Percentiles rank a stretch among this genome's conserved stretches.
phyloP scores from a whole-genome alignment of 2,329 filamentous ascomycete genomes.

The Calonectria honghensis region DNA sequence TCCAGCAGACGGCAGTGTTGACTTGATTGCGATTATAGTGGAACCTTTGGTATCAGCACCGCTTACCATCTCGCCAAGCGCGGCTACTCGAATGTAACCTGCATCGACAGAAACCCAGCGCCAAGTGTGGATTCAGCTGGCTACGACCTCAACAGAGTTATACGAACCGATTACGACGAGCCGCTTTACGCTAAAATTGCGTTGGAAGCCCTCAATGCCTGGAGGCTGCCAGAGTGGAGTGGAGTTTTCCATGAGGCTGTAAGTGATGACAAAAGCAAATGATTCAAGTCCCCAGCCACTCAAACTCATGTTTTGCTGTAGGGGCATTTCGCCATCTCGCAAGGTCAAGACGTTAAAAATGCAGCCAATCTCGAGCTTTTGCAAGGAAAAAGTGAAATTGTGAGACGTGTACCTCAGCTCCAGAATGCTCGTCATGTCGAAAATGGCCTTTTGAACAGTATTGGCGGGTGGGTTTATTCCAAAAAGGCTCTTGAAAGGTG shows the following conservation, averaged over 20 bases:
- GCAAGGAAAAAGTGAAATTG: constrained; percentile 29
- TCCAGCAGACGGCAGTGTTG: too few species aligned
- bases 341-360: constrained; percentile 9
- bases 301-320: not conserved
- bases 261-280: not conserved
- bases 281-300: not conserved
- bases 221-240: constrained; percentile 38
- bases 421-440: constrained; percentile 22
- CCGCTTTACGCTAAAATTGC: constrained; percentile 34
- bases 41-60: constrained; percentile 39
- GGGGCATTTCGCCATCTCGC: constrained; percentile 35
- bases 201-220: constrained; percentile 36
- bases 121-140: constrained; percentile 47
- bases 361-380: constrained; percentile 34
- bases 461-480: constrained; percentile 40
- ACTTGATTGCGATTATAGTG: constrained; percentile 7
- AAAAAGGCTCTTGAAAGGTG: constrained; percentile 41
- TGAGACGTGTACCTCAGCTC: constrained; percentile 34
- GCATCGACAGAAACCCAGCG: constrained; percentile 45
- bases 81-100: constrained; percentile 45
- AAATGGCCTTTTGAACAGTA: constrained; percentile 35
- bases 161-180: constrained; percentile 38
- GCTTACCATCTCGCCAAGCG: constrained; percentile 40
- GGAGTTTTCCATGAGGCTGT: constrained; percentile 41
- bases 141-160: constrained; percentile 44